A percentile compares a stretch with the other conserved stretches of the same genome.
Conservation (phyloP, 164 flowering plant genomes). For the Tetrastigma voinierianum region DNA sequence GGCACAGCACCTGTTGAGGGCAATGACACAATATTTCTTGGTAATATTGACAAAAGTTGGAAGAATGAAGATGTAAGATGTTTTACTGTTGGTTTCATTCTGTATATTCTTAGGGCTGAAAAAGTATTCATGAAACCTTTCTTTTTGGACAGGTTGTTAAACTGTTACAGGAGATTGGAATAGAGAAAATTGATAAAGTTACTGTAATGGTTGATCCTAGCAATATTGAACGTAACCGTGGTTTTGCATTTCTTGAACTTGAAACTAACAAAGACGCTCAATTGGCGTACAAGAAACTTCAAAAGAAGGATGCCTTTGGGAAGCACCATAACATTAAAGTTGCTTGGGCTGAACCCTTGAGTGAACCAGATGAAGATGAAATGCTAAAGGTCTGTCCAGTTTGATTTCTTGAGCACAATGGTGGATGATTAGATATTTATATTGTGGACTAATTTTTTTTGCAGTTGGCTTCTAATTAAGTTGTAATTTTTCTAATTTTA, state of each 20-base stretch:
- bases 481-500: not conserved
- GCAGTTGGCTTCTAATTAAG: too few species aligned
- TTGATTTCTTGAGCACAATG: not conserved
- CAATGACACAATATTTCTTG: slow-evolving; percentile 42
- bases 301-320: slow-evolving; percentile 33
- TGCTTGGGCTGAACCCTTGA: slow-evolving; percentile 45
- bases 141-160: slow-evolving; percentile 21
- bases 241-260: slow-evolving; percentile 47
- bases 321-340: slow-evolving; percentile 30
- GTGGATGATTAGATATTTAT: not conserved
- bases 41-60: slow-evolving; percentile 42
- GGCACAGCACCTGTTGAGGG: slow-evolving; percentile 32
- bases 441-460: not conserved
- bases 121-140: not conserved
- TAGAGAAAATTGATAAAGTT: slow-evolving; percentile 33
- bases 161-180: slow-evolving; percentile 28
- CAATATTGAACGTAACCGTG: slow-evolving; percentile 33
- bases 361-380: slow-evolving; percentile 37
- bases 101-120: not conserved
- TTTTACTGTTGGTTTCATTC: not conserved
- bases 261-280: slow-evolving; percentile 40
- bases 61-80: slow-evolving; percentile 37
- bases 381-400: slow-evolving; percentile 30
- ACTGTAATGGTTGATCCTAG: slow-evolving; percentile 32
- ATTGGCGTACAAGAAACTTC: slow-evolving; percentile 38